A percentile compares a stretch with the other conserved stretches of the same genome.
phyloP scores from a whole-genome alignment of 495 filamentous ascomycete genomes.

The Pseudoneurospora amorphoporcata region DNA sequence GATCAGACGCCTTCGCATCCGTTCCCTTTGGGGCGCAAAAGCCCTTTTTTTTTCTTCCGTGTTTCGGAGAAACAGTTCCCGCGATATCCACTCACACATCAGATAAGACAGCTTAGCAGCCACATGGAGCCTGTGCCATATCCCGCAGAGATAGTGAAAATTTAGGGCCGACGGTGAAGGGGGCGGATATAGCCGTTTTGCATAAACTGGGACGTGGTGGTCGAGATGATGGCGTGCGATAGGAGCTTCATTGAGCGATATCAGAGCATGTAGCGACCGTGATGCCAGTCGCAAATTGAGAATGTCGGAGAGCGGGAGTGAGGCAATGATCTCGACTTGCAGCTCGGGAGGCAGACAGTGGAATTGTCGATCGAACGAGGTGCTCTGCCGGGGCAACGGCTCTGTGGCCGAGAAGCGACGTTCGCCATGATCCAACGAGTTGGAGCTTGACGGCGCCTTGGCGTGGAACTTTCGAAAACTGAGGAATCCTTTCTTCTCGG shows the following conservation, averaged over 20 bases:
- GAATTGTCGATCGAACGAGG: slow-evolving; percentile 41
- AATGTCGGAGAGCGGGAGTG: slow-evolving; percentile 42
- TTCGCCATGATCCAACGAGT: slow-evolving; percentile 6
- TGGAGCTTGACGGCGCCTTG: slow-evolving; percentile 6
- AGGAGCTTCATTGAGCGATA: slow-evolving; percentile 45
- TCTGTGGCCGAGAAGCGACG: slow-evolving; percentile 13
- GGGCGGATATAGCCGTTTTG: slow-evolving; percentile 40
- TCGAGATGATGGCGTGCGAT: slow-evolving; percentile 47
- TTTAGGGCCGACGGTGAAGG: slow-evolving; percentile 32
- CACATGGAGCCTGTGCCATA: slow-evolving; percentile 49
- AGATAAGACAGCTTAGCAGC: slow-evolving; percentile 42
- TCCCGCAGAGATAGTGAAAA: slow-evolving; percentile 46
- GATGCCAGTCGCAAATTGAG: slow-evolving; percentile 43
- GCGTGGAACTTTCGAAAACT: slow-evolving; percentile 18
- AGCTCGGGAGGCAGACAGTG: slow-evolving; percentile 41
- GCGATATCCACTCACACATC: slow-evolving; percentile 46
- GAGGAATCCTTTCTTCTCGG: slow-evolving; percentile 24
- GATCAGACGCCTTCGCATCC: slow-evolving; percentile 46
- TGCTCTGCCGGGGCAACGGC: slow-evolving; percentile 9
- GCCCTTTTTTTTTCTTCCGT: slow-evolving; percentile 37
- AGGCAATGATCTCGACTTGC: slow-evolving; percentile 45
- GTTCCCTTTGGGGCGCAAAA: slow-evolving; percentile 42
- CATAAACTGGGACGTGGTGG: slow-evolving; percentile 41
- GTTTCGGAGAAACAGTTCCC: slow-evolving; percentile 43
- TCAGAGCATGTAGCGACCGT: slow-evolving; percentile 40